Evolutionary conservation across 768 basidiomycete genomes (phyloP).

Genomic region (Russula sp.): DNA sequence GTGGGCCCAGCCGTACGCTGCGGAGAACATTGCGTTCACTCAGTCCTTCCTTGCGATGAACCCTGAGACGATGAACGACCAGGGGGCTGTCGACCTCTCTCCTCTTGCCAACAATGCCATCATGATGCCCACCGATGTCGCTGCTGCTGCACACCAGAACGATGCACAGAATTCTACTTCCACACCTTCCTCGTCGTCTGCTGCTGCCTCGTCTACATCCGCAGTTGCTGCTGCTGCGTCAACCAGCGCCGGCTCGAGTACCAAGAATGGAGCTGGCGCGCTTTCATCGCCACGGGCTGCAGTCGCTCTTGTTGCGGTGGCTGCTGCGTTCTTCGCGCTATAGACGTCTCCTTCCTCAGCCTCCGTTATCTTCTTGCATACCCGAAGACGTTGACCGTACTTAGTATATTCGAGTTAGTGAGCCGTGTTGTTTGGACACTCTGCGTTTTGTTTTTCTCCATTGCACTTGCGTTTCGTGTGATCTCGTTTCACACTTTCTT

Average conservation of each 20-base stretch:
- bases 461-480: conserved; percentile 17
- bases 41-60: conserved; percentile 40
- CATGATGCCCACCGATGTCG: conserved; percentile 55
- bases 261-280: conserved; percentile 39
- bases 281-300: conserved; percentile 42
- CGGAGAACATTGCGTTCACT: conserved; percentile 52
- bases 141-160: conserved; percentile 32
- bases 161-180: conserved; percentile 27
- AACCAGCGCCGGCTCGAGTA: conserved; percentile 20
- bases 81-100: conserved; percentile 47
- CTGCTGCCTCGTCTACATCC: conserved; percentile 19
- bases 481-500: background rate
- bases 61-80: conserved; percentile 42
- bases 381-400: background rate
- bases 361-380: conserved; percentile 2
- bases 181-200: conserved; percentile 22
- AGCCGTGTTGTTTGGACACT: conserved; percentile 13
- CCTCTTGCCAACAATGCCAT: conserved; percentile 38
- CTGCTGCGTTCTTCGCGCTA: conserved; percentile 36
- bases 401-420: conserved; percentile 10
- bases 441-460: conserved; percentile 1
- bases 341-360: conserved; percentile 26
- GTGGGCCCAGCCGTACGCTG: conserved; percentile 43
- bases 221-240: conserved; percentile 19
- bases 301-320: conserved; percentile 44